Conservation (phyloP, 2,329 filamentous ascomycete genomes). For the Colletotrichum orchidophilum region DNA sequence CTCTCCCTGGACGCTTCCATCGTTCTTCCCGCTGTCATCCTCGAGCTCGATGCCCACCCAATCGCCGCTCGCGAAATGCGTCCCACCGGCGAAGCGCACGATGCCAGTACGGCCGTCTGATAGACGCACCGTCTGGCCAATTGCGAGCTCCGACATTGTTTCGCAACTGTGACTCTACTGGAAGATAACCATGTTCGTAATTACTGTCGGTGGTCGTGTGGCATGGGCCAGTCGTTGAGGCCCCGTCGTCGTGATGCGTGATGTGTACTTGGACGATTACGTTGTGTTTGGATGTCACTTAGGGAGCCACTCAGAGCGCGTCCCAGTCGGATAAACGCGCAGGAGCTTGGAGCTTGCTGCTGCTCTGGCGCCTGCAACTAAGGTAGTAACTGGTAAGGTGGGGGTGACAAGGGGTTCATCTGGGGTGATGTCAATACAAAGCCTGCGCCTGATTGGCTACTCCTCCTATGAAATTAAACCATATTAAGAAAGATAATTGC, state of each 20-base stretch:
- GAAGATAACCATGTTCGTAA: slow-evolving; percentile 26
- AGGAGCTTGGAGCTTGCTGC: slow-evolving; percentile 9
- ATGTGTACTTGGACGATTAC: slow-evolving; percentile 5
- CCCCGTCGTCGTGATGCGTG: slow-evolving; percentile 10
- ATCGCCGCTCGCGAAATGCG: slow-evolving; percentile 81
- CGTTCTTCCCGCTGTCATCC: slow-evolving; percentile 87
- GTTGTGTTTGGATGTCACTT: slow-evolving; percentile 30
- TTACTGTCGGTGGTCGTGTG: slow-evolving; percentile 8
- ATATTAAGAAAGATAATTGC: neutral
- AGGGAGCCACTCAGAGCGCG: slow-evolving; percentile 17
- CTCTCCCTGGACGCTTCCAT: slow-evolving; percentile 88
- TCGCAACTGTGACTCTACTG: slow-evolving; percentile 27
- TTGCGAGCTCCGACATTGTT: slow-evolving; percentile 65
- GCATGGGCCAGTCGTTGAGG: slow-evolving; percentile 15
- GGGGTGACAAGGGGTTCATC: slow-evolving; percentile 14
- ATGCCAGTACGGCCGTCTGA: slow-evolving; percentile 79
- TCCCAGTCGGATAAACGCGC: slow-evolving; percentile 31
- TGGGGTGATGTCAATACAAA: slow-evolving; percentile 10
- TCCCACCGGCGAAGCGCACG: slow-evolving; percentile 83
- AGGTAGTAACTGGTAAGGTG: too few species aligned
- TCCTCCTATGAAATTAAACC: neutral
- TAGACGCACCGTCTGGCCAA: slow-evolving; percentile 82
- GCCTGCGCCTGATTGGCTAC: slow-evolving; percentile 12
- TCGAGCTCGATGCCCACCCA: slow-evolving; percentile 94
- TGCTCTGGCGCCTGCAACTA: neutral